Percentiles rank a stretch among this genome's conserved stretches.
These are phyloP conservation scores for Westerdykella sp. DNA, from an alignment of 2,329 filamentous ascomycete genomes.

Conservation along the genomic window DNA sequence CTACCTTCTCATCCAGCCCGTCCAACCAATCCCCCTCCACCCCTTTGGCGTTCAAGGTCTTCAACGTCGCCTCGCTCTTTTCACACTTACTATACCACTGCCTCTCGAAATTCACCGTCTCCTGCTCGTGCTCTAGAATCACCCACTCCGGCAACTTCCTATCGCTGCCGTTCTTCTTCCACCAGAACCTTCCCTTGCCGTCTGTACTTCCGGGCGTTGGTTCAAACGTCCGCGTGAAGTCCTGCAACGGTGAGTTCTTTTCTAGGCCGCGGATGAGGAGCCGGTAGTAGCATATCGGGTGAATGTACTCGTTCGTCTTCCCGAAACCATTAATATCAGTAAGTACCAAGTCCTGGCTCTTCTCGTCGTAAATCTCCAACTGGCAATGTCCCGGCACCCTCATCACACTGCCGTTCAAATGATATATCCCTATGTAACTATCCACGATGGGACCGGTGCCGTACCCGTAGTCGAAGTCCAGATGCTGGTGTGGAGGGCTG, in stretches of 20 bases:
- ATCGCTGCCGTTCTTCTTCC: constrained; percentile 11
- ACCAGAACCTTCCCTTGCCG: constrained; percentile 24
- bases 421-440: constrained; percentile 39
- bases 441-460: constrained; percentile 40
- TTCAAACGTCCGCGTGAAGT: constrained; percentile 19
- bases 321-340: constrained; percentile 35
- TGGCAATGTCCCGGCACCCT: constrained; percentile 44
- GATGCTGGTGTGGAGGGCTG: constrained; percentile 27
- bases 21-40: constrained; percentile 19
- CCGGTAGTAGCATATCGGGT: constrained; percentile 36
- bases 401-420: constrained; percentile 37
- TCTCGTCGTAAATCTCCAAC: constrained; percentile 21
- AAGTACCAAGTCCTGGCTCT: constrained; percentile 32
- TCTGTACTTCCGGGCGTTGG: background rate
- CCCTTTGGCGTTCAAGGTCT: constrained; percentile 9
- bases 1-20: constrained; percentile 18
- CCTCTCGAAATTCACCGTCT: constrained; percentile 25
- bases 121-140: constrained; percentile 14
- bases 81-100: constrained; percentile 25
- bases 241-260: constrained; percentile 16
- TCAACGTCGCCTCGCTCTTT: constrained; percentile 11
- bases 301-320: constrained; percentile 47
- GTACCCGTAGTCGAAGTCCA: constrained; percentile 43
- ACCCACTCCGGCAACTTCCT: constrained; percentile 27
- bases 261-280: constrained; percentile 20